A percentile compares a stretch with the other conserved stretches of the same genome.
These are phyloP conservation scores for Heliosperma pusillum DNA, from an alignment of 148 eudicot species.

Conservation along the genomic window DNA sequence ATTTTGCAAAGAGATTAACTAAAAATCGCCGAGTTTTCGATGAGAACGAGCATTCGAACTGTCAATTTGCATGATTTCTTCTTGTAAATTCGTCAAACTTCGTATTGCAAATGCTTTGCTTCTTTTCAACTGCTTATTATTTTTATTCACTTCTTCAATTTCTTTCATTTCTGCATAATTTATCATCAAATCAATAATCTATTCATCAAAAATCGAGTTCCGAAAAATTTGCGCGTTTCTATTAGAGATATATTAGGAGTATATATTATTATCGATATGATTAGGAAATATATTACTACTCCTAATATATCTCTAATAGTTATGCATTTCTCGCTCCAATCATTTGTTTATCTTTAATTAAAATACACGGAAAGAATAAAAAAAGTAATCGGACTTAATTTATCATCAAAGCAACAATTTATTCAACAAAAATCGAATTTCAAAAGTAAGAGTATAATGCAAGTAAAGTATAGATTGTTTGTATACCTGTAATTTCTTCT, in stretches of 20 bases:
- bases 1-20: neutral
- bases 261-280: no score
- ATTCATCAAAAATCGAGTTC: neutral
- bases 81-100: conserved; percentile 33
- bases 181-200: neutral
- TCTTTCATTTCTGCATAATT: conserved; percentile 20
- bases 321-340: no score
- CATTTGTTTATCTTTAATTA: no score
- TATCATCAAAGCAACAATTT: neutral
- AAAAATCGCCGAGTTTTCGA: conserved; percentile 40
- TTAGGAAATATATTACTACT: no score
- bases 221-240: no score
- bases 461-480: neutral
- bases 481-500: conserved; percentile 28
- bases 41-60: conserved; percentile 24
- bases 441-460: neutral
- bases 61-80: conserved; percentile 7
- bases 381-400: no score
- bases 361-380: no score
- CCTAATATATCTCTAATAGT: no score
- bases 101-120: conserved; percentile 24
- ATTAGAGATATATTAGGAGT: no score
- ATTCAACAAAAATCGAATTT: neutral
- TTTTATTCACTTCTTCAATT: conserved; percentile 22
- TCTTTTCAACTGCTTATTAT: conserved; percentile 16